Conservation (phyloP, 768 basidiomycete genomes). For the Podaxis carcinomalis region DNA sequence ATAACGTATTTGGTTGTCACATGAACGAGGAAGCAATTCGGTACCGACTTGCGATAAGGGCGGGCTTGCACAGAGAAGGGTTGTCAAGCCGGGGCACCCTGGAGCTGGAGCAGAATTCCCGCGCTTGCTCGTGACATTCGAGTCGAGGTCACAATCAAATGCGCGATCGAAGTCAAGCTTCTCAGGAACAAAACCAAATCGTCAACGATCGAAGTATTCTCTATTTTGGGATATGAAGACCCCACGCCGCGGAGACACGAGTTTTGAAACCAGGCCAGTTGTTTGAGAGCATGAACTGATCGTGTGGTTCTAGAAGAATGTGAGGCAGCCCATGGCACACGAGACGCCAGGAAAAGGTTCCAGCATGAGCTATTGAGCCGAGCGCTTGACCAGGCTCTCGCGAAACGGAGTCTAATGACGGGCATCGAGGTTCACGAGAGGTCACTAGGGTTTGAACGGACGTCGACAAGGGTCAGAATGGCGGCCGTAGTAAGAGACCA, state of each 20-base stretch:
- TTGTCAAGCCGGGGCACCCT: conserved; percentile 14
- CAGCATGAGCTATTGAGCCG: not conserved
- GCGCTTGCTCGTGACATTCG: conserved; percentile 27
- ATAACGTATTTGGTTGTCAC: not conserved
- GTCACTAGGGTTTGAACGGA: conserved; percentile 26
- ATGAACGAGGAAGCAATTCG: not conserved
- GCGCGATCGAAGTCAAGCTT: conserved; percentile 28
- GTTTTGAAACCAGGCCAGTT: conserved; percentile 4
- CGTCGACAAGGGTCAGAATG: conserved; percentile 20
- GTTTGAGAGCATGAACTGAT: conserved; percentile 2
- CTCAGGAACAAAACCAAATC: conserved; percentile 26
- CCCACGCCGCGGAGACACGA: conserved; percentile 11
- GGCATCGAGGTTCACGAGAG: conserved; percentile 9
- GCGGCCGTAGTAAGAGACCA: conserved; percentile 24
- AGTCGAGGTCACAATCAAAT: conserved; percentile 17
- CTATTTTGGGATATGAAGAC: conserved; percentile 2
- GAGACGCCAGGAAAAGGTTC: not conserved
- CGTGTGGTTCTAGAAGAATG: not conserved
- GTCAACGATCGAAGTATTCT: conserved; percentile 33
- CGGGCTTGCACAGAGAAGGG: conserved; percentile 17
- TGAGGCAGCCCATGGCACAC: not conserved
- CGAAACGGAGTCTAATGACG: conserved; percentile 6
- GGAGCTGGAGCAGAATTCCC: not conserved
- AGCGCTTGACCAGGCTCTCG: not conserved
- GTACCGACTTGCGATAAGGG: conserved; percentile 26